Base-by-base conservation (phyloP, 768 basidiomycete species). In the Amanita brunnescens region DNA sequence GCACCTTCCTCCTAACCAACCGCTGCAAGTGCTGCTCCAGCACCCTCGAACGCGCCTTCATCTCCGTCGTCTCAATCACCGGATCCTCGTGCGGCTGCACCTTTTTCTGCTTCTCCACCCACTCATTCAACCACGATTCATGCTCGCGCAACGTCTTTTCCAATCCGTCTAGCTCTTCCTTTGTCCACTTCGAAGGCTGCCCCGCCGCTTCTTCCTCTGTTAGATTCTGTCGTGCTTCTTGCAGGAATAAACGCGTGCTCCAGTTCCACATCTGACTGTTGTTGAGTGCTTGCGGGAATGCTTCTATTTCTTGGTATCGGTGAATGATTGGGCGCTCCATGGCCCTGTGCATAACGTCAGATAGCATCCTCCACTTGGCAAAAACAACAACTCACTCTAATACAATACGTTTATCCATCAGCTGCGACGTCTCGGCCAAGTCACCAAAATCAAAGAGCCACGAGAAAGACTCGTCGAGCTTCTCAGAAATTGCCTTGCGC, bases 381-480 rank as follows among this genome's bases (percentile, higher is more conserved):
- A 33, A 18, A 16, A 10, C 1, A 23, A 26, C 21, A 34, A 77
- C 91, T 67, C 62, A 96, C 95, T 97, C 92, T 6, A 98, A 68
- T 3, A 78, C 81, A 38, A 77, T 77, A 45, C 90, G 81, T 66
- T 90, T 91, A 56, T 83, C 79, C 54, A 82, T 70, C 56, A 96
- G 74, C 48, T 84, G 79, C 13, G 73, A 74, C 2, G 85, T 91
- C 54, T 87, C 83, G 0, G 94, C 95, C 5, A 75, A 64, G 60
- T 97, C 95, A 6, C 83, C 91, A 49, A 85, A 74, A 33, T 93
- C 89, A 58, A 81, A 76, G 51, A 98, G 70, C 96, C 96, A 98
- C 23, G 69, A 63, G 55, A 85, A 81, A 0, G 86, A 82, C 23
- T 86, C 83, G n/a, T 83, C 78, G 3, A 93, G 70, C 61, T 81